A percentile compares a stretch with the other conserved stretches of the same genome.
Evolutionary conservation across 2,329 filamentous ascomycete genomes (phyloP).

Genomic region (Dactylonectria estremocensis): DNA sequence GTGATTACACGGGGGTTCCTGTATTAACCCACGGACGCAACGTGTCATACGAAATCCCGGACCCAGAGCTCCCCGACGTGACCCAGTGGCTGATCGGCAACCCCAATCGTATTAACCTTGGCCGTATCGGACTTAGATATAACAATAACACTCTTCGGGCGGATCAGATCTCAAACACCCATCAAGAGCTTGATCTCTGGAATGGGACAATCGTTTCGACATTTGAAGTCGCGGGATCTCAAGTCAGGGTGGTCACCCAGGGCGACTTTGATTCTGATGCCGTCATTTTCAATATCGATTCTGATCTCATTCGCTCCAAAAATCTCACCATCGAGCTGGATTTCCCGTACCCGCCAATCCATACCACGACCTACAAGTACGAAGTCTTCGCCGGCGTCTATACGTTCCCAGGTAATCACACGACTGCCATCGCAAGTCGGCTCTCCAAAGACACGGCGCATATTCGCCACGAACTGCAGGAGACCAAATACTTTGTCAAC

Average conservation of each 20-base stretch:
- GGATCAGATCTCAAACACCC: conserved; percentile 45
- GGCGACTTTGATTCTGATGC: conserved; percentile 58
- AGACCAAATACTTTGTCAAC: conserved; percentile 58
- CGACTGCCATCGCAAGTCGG: conserved; percentile 46
- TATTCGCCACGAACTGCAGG: conserved; percentile 55
- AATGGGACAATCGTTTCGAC: conserved; percentile 53
- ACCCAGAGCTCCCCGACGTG: conserved; percentile 53
- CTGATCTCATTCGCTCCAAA: conserved; percentile 51
- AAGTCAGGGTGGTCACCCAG: conserved; percentile 55
- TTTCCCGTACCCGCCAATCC: conserved; percentile 60
- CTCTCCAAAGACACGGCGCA: conserved; percentile 43
- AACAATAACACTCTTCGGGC: conserved; percentile 50
- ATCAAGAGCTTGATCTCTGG: conserved; percentile 48
- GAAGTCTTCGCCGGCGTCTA: conserved; percentile 60
- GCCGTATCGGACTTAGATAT: conserved; percentile 59
- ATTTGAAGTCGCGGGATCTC: conserved; percentile 51
- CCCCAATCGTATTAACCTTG: conserved; percentile 61
- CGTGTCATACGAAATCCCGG: conserved; percentile 56
- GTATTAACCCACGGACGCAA: conserved; percentile 55
- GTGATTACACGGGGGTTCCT: conserved; percentile 53
- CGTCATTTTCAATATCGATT: conserved; percentile 56
- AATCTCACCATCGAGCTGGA: conserved; percentile 58
- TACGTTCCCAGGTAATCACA: conserved; percentile 57
- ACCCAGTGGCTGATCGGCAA: conserved; percentile 70
- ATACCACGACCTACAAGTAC: conserved; percentile 60